These are phyloP conservation scores for Diaporthe helianthi DNA, from an alignment of 2,329 filamentous ascomycete genomes.

Conservation along the genomic window DNA sequence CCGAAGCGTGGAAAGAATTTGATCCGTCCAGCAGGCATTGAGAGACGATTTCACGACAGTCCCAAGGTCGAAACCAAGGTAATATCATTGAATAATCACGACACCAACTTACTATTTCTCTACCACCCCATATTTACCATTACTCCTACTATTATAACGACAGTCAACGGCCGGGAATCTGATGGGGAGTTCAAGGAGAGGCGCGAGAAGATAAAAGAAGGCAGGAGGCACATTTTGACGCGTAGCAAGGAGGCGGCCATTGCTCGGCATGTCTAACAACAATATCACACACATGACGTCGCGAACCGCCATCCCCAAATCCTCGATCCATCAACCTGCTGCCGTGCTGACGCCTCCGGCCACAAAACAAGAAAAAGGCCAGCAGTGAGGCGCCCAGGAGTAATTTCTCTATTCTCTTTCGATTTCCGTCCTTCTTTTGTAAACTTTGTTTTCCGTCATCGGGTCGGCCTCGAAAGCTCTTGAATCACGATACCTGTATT, in stretches of 20 bases:
- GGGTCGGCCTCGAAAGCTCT: slow-evolving; percentile 7
- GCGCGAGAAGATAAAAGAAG: slow-evolving; percentile 10
- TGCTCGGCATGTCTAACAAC: slow-evolving; percentile 13
- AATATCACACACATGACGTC: background rate
- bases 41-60: background rate
- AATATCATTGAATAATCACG: background rate
- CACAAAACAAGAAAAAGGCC: background rate
- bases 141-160: slow-evolving; percentile 26
- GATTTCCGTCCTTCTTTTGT: background rate
- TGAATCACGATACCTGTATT: slow-evolving; percentile 29
- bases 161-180: slow-evolving; percentile 26
- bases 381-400: background rate
- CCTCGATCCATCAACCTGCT: background rate
- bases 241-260: slow-evolving; percentile 12
- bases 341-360: background rate
- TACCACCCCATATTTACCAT: background rate
- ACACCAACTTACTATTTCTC: slow-evolving; percentile 1
- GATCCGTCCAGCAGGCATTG: slow-evolving; percentile 29
- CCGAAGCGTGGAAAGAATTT: slow-evolving; percentile 34
- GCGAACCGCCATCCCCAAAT: background rate
- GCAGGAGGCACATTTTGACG: slow-evolving; percentile 9
- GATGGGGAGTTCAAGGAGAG: slow-evolving; percentile 14
- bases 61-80: background rate
- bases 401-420: background rate
- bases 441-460: background rate